These are phyloP conservation scores for Termitomyces sp. DNA, from an alignment of 768 basidiomycete species.

Conservation along the genomic window DNA sequence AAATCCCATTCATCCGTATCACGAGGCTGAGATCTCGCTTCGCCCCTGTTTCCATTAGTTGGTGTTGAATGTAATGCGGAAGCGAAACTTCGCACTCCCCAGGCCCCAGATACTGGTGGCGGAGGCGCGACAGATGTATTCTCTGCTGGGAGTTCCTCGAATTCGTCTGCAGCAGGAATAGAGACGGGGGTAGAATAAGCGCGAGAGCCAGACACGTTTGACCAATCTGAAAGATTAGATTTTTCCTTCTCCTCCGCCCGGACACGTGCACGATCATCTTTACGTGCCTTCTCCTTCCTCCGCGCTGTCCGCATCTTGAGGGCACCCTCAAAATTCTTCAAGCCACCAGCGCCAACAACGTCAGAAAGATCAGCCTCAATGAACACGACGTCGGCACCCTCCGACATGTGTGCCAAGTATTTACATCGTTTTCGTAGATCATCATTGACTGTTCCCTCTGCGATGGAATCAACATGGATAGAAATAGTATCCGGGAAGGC, in stretches of 20 bases:
- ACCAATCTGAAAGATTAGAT: constrained; percentile 26
- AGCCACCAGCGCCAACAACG: constrained; percentile 71
- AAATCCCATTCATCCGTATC: constrained; percentile 71
- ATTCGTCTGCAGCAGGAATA: constrained; percentile 21
- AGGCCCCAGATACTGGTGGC: constrained; percentile 47
- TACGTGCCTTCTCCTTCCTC: constrained; percentile 77
- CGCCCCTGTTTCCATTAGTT: constrained; percentile 19
- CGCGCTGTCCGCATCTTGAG: constrained; percentile 71
- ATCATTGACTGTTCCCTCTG: constrained; percentile 83
- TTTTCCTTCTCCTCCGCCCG: constrained; percentile 75
- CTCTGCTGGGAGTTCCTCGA: constrained; percentile 23
- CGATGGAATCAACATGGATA: constrained; percentile 73
- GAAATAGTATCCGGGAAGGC: constrained; percentile 82
- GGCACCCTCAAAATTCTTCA: constrained; percentile 82
- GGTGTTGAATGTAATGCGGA: constrained; percentile 62
- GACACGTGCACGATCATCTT: constrained; percentile 81
- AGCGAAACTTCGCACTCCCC: constrained; percentile 82
- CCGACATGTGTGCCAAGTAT: constrained; percentile 90
- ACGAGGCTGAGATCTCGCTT: constrained; percentile 25
- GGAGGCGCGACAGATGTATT: constrained; percentile 10
- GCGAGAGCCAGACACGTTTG: constrained; percentile 11
- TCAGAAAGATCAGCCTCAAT: constrained; percentile 80
- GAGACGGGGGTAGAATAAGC: constrained; percentile 17
- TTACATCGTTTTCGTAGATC: constrained; percentile 94
- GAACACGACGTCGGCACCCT: constrained; percentile 91